Evolutionary conservation across 257 asterid species (phyloP).

Genomic region (Solanum piurae): DNA sequence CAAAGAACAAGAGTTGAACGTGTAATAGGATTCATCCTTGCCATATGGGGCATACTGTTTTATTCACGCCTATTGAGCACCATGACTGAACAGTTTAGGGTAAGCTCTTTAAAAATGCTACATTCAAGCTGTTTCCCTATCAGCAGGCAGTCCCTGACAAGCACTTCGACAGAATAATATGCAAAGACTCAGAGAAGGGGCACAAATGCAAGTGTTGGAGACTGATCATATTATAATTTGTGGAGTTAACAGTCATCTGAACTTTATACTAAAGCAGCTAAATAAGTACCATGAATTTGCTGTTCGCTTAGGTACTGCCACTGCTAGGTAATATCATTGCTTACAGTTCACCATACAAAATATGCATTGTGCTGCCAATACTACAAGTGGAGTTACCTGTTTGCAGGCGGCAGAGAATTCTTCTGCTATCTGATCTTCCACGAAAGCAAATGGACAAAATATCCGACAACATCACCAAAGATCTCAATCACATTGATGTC

Average conservation of each 20-base stretch:
- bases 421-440: conserved; percentile 90
- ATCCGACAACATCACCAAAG: conserved; percentile 74
- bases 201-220: conserved; percentile 89
- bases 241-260: conserved; percentile 75
- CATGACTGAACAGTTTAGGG: conserved; percentile 96
- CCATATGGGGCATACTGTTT: conserved; percentile 94
- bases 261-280: conserved; percentile 82
- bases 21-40: conserved; percentile 80
- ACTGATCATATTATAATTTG: conserved; percentile 83
- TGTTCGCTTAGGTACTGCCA: conserved; percentile 92
- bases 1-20: conserved; percentile 96
- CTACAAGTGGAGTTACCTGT: conserved; percentile 9
- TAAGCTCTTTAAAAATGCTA: conserved; percentile 25
- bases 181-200: conserved; percentile 92
- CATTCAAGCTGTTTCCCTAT: conserved; percentile 4
- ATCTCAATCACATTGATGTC: conserved; percentile 83
- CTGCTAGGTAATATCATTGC: conserved; percentile 52
- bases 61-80: conserved; percentile 94
- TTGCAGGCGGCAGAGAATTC: conserved; percentile 82
- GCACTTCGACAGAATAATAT: conserved; percentile 57
- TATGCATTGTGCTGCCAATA: conserved; percentile 1
- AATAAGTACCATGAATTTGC: conserved; percentile 87
- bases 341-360: not conserved
- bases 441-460: conserved; percentile 86
- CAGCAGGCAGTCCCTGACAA: conserved; percentile 18